phyloP scores from a whole-genome alignment of 768 basidiomycete genomes.

The Hypholoma sublateritium region DNA sequence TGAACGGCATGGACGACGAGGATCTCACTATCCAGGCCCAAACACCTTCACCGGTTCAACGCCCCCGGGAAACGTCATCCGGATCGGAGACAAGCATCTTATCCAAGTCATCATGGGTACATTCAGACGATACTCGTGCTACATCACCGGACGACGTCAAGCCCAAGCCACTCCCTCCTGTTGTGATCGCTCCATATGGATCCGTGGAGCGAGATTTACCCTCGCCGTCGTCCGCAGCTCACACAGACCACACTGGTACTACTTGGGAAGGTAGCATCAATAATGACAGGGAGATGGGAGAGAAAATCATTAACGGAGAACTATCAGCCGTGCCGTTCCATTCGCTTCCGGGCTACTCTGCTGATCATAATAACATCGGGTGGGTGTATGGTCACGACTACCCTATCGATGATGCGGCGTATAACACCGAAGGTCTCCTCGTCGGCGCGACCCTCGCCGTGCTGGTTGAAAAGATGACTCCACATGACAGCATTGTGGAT shows the following conservation, averaged over 20 bases:
- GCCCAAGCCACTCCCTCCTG: slow-evolving; percentile 31
- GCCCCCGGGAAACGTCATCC: slow-evolving; percentile 40
- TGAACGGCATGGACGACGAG: slow-evolving; percentile 46
- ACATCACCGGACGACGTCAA: slow-evolving; percentile 50
- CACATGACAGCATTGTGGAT: slow-evolving; percentile 89
- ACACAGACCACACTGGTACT: slow-evolving; percentile 54
- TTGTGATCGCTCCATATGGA: slow-evolving; percentile 25
- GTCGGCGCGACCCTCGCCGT: slow-evolving; percentile 88
- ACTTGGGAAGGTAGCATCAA: slow-evolving; percentile 56
- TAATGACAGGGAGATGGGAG: slow-evolving; percentile 42
- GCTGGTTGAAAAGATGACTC: slow-evolving; percentile 96
- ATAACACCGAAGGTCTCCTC: slow-evolving; percentile 87
- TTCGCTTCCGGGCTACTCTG: slow-evolving; percentile 20
- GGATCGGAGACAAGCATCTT: slow-evolving; percentile 51
- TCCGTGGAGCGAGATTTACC: slow-evolving; percentile 42
- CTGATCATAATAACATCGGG: slow-evolving; percentile 47
- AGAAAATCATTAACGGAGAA: slow-evolving; percentile 54
- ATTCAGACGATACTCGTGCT: slow-evolving; percentile 47
- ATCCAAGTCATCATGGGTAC: slow-evolving; percentile 45
- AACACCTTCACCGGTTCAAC: slow-evolving; percentile 30
- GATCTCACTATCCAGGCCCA: slow-evolving; percentile 62
- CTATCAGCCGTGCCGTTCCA: slow-evolving; percentile 50
- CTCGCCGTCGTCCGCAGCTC: slow-evolving; percentile 53
- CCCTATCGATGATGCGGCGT: slow-evolving; percentile 79
- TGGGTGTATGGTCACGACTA: slow-evolving; percentile 79